Evolutionary conservation across 108 stramenopile species (phyloP), one percentile per base, ranked within the genome.

Genomic region (Nitzschia sp.): DNA sequence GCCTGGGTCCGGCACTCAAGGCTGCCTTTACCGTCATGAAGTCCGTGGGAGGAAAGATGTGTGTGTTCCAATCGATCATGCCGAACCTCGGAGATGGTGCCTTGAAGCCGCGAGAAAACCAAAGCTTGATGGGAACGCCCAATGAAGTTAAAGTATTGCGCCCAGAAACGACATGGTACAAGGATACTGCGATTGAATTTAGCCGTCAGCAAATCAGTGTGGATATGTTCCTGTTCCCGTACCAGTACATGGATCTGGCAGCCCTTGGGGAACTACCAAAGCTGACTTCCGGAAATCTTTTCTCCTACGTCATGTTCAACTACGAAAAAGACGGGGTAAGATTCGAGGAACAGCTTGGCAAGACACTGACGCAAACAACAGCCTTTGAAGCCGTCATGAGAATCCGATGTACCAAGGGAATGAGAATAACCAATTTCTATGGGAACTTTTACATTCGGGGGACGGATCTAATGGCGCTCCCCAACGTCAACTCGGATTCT

Each of bases 371-470:
- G 19, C 85, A 95, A 32, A 64, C 75, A 28, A 98, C 96, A 19
- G 96, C 91, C 18, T 98, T 98, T 74, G 98, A 99, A 81, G 89
- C 97, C 18, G 98, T 99, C 49, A 95, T 98, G 95, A 85, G 98
- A 17, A 95, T 98, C 57, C 92, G 98, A 28, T 94, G 93, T 59
- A 97, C 97, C 24, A 81, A 94, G 63, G 98, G 98, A 42, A 87
- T 99, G 86, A 81, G 91, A 46, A 93, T 98, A 57, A 80, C 82
- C 59, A 95, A 96, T 69, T 98, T 98, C 77, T 96, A 96, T 74
- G 98, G 98, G 18, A 99, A 98, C 74, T 98, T 97, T 65, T 95
- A 81, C 74, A 93, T 99, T 80, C 89, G 98, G 1, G 98, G 97
- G 19, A 85, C 92, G 25, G 98, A 99, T 83, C 85, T 99, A 23